Percentiles rank a stretch among this genome's conserved stretches.
Conservation (phyloP, 306 rosid species). For the Rosa multiflora region DNA sequence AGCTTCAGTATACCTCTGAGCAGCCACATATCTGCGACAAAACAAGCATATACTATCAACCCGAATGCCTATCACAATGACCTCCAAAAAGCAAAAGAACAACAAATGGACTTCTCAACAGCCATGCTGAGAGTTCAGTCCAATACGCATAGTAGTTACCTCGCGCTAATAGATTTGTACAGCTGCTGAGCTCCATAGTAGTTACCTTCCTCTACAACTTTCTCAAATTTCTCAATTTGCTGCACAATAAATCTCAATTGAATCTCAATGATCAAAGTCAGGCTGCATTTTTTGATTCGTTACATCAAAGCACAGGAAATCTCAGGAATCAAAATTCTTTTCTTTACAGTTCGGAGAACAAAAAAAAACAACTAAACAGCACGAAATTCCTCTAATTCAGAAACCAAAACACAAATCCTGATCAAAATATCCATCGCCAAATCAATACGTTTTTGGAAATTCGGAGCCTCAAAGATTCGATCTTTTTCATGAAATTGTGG, state of each 20-base stretch:
- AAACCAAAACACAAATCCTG: neutral
- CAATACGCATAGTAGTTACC: constrained; percentile 37
- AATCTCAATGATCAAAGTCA: neutral
- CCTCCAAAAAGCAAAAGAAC: neutral
- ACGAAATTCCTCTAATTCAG: neutral
- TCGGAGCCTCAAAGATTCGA: neutral
- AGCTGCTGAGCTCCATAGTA: constrained; percentile 95
- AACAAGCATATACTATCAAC: constrained; percentile 29
- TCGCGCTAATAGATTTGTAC: constrained; percentile 89
- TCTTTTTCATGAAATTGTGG: neutral
- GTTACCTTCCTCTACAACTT: constrained; percentile 68
- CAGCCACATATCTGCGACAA: constrained; percentile 70
- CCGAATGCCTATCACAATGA: constrained; percentile 14
- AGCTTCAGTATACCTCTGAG: constrained; percentile 75
- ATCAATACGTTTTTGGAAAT: neutral
- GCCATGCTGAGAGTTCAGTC: neutral
- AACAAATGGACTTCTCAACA: neutral
- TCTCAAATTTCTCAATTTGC: constrained; percentile 78
- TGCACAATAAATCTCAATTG: constrained; percentile 42
- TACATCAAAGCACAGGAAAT: neutral
- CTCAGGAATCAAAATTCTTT: neutral
- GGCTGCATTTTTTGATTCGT: neutral
- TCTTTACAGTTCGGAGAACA: neutral
- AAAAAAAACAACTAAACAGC: neutral
- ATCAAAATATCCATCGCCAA: neutral